These are phyloP conservation scores for Diaporthe velutina DNA, from an alignment of 2,329 filamentous ascomycete genomes.

Conservation along the genomic window DNA sequence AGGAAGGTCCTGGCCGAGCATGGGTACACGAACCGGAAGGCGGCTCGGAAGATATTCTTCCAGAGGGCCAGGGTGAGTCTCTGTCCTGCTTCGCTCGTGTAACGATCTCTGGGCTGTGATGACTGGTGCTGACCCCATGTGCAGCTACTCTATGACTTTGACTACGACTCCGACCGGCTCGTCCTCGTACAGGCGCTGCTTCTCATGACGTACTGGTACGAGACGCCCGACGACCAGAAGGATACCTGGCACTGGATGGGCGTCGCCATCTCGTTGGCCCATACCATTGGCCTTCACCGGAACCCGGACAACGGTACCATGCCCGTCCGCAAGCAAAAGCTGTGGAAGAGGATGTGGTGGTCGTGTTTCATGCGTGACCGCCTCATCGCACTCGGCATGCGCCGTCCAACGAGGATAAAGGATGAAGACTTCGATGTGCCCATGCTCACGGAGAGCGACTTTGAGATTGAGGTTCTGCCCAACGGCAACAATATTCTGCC, in stretches of 20 bases:
- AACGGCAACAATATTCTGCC: conserved; percentile 78
- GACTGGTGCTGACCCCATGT: conserved; percentile 30
- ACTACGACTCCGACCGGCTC: conserved; percentile 92
- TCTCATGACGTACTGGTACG: conserved; percentile 97
- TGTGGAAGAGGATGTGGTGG: conserved; percentile 99
- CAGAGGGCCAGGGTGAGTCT: conserved; percentile 82
- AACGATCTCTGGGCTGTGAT: background rate
- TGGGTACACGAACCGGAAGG: conserved; percentile 83
- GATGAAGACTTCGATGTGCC: conserved; percentile 94
- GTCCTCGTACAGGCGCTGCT: conserved; percentile 89
- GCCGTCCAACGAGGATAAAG: conserved; percentile 91
- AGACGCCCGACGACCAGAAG: conserved; percentile 96
- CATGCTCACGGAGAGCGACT: conserved; percentile 87
- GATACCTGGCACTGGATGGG: conserved; percentile 99
- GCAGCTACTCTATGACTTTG: conserved; percentile 91
- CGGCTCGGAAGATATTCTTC: conserved; percentile 89
- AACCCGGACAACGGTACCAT: conserved; percentile 84
- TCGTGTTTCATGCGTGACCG: conserved; percentile 96
- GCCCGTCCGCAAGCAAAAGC: conserved; percentile 77
- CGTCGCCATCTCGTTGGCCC: conserved; percentile 90
- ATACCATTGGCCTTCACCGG: conserved; percentile 93
- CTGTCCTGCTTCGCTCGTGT: background rate
- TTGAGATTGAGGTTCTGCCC: conserved; percentile 79
- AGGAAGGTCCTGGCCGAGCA: conserved; percentile 81
- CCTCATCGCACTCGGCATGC: conserved; percentile 92